phyloP scores from a whole-genome alignment of 768 basidiomycete genomes.

The Tulasnella sp. region DNA sequence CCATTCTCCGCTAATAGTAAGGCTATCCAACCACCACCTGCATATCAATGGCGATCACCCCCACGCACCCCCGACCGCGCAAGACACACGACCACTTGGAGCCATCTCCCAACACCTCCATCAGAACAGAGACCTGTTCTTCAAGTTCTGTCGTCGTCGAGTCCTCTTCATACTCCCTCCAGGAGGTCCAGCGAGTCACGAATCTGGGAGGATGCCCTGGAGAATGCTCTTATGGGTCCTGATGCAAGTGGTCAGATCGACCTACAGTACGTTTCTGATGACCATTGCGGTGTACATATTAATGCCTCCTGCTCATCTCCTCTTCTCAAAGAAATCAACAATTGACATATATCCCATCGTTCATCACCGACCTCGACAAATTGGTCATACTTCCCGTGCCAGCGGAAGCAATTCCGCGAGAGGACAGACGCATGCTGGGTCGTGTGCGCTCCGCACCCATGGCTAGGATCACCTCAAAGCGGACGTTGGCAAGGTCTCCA shows the following conservation, averaged over 20 bases:
- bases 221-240: slow-evolving; percentile 36
- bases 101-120: slow-evolving; percentile 9
- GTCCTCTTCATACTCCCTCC: neutral
- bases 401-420: neutral
- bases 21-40: slow-evolving; percentile 4
- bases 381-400: slow-evolving; percentile 31
- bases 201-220: slow-evolving; percentile 41
- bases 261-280: slow-evolving; percentile 36
- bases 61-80: neutral
- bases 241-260: slow-evolving; percentile 35
- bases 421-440: slow-evolving; percentile 20
- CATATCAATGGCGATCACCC: neutral
- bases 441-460: slow-evolving; percentile 31
- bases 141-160: neutral
- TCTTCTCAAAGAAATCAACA: slow-evolving; percentile 25
- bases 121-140: neutral
- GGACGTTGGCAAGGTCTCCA: neutral
- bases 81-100: neutral
- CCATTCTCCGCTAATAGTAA: slow-evolving; percentile 13
- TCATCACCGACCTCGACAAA: slow-evolving; percentile 36
- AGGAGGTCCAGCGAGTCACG: slow-evolving; percentile 26
- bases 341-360: slow-evolving; percentile 40
- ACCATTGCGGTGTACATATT: too few relatives aligned
- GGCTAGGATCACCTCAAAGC: neutral
- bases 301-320: neutral